These are phyloP conservation scores for Raffaelea albimanens DNA, from an alignment of 2,329 filamentous ascomycete genomes.

Conservation along the genomic window DNA sequence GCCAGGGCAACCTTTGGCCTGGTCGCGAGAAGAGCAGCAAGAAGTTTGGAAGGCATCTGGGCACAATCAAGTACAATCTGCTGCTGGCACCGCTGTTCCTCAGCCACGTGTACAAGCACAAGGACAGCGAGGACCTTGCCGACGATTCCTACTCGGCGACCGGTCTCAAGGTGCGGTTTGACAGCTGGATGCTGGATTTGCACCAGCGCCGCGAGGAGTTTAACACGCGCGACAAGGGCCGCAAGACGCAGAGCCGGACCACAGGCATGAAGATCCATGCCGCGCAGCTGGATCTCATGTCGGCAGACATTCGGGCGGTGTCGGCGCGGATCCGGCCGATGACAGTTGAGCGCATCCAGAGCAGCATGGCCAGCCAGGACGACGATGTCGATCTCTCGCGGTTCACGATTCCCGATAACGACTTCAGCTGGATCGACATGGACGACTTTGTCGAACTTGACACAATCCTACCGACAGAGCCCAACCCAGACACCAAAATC, in stretches of 20 bases:
- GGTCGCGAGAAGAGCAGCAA: constrained; percentile 94
- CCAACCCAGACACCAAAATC: constrained; percentile 89
- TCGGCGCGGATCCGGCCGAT: constrained; percentile 83
- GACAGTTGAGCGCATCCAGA: constrained; percentile 61
- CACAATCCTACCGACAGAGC: constrained; percentile 85
- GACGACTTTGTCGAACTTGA: constrained; percentile 98
- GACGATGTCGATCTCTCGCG: constrained; percentile 64
- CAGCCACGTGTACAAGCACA: constrained; percentile 97
- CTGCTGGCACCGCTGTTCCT: constrained; percentile 87
- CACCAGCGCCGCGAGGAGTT: constrained; percentile 93
- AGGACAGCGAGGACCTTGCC: constrained; percentile 79
- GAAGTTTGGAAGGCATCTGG: constrained; percentile 92
- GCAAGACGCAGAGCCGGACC: constrained; percentile 68
- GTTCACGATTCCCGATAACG: constrained; percentile 92
- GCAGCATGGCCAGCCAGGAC: constrained; percentile 37
- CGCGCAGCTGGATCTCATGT: constrained; percentile 83
- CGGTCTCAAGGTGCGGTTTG: constrained; percentile 89
- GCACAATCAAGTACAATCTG: constrained; percentile 97
- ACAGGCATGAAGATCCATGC: constrained; percentile 94
- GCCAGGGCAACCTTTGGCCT: constrained; percentile 85
- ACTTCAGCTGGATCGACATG: constrained; percentile 97
- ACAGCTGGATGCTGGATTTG: constrained; percentile 94
- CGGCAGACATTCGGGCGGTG: constrained; percentile 84
- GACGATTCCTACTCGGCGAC: constrained; percentile 77
- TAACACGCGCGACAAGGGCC: constrained; percentile 67